A percentile compares a stretch with the other conserved stretches of the same genome.
phyloP scores from a whole-genome alignment of 2,329 filamentous ascomycete species.

The Beauveria australis region DNA sequence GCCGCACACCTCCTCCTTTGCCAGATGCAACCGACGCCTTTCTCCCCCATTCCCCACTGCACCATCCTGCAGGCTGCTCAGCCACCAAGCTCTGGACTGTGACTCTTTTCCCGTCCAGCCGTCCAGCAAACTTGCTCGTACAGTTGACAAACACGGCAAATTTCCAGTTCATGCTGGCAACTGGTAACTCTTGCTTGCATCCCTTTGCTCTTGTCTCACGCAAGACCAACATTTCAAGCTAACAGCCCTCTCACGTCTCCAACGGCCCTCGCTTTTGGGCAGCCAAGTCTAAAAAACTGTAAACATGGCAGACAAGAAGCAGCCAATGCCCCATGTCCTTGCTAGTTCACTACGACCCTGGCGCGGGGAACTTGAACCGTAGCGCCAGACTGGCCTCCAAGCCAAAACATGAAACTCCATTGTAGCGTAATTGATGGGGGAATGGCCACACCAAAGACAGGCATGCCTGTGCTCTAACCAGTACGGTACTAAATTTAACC shows the following conservation, averaged over 20 bases:
- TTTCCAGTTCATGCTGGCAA: background rate
- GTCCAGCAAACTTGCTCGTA: background rate
- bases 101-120: conserved; percentile 1
- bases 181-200: background rate
- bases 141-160: background rate
- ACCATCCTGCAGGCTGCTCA: background rate
- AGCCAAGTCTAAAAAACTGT: background rate
- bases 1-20: background rate
- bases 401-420: background rate
- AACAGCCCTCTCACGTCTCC: background rate
- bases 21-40: conserved; percentile 7
- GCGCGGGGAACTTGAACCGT: conserved; percentile 8
- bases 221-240: background rate
- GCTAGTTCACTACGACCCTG: background rate
- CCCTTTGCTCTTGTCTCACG: background rate
- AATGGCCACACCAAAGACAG: background rate
- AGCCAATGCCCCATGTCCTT: background rate
- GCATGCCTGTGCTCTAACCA: background rate
- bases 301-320: background rate
- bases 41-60: background rate
- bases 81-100: conserved; percentile 4
- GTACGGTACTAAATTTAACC: background rate
- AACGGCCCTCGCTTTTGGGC: background rate
- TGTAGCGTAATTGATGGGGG: background rate
- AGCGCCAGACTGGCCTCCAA: conserved; percentile 1